These are phyloP conservation scores for Angomonas deanei DNA, from an alignment of 208 protist species.

Conservation along the genomic window DNA sequence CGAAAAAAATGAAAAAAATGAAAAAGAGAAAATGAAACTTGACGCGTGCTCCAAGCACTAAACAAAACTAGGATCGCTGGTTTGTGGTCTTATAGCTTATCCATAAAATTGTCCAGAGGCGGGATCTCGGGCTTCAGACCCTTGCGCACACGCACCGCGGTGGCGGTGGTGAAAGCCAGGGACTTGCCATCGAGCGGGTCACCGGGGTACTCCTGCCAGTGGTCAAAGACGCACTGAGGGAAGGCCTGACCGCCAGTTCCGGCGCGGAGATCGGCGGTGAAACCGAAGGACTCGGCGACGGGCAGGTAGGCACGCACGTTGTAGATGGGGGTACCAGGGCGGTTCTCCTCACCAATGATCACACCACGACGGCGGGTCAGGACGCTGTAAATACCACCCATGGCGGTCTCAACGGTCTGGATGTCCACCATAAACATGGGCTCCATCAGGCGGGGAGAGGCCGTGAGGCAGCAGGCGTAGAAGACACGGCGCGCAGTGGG, in stretches of 20 bases:
- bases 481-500: slow-evolving; percentile 93
- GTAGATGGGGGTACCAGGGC: slow-evolving; percentile 95
- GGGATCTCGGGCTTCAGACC: slow-evolving; percentile 94
- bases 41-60: background rate
- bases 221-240: slow-evolving; percentile 99
- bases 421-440: slow-evolving; percentile 98
- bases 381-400: slow-evolving; percentile 95
- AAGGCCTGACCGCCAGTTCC: slow-evolving; percentile 93
- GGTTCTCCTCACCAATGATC: slow-evolving; percentile 95
- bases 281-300: slow-evolving; percentile 98
- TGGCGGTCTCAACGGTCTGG: slow-evolving; percentile 91
- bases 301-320: slow-evolving; percentile 97
- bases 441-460: slow-evolving; percentile 94
- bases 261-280: slow-evolving; percentile 94
- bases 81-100: slow-evolving; percentile 89
- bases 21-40: background rate
- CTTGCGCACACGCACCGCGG: slow-evolving; percentile 94
- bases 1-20: slow-evolving; percentile 7
- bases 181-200: slow-evolving; percentile 75
- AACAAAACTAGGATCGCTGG: background rate
- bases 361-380: slow-evolving; percentile 95
- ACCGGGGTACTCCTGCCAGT: slow-evolving; percentile 93
- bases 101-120: slow-evolving; percentile 89
- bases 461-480: slow-evolving; percentile 93
- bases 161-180: slow-evolving; percentile 70